Percentiles rank a stretch among this genome's conserved stretches.
These are phyloP conservation scores for Fusarium fujikuroi DNA, from an alignment of 2,329 filamentous ascomycete genomes.

Conservation along the genomic window DNA sequence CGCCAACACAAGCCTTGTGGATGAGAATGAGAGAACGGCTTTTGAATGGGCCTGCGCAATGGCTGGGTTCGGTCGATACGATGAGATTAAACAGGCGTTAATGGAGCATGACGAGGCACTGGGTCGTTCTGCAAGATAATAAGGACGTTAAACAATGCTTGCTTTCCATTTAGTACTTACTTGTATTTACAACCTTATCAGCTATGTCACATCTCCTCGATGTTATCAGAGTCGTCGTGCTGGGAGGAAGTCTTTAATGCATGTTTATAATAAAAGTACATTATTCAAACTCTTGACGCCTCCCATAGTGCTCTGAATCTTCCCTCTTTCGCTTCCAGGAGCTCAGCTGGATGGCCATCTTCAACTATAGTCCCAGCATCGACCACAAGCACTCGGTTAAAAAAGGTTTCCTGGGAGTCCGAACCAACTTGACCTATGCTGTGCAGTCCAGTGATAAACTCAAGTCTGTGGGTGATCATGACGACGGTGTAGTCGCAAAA, in stretches of 20 bases:
- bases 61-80: too few species aligned
- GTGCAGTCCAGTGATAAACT: neutral
- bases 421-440: neutral
- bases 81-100: neutral
- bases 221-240: too few species aligned
- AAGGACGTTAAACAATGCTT: neutral
- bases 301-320: neutral
- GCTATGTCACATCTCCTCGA: neutral
- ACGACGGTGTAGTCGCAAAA: neutral
- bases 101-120: neutral
- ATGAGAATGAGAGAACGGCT: fast-evolving
- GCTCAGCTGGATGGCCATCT: neutral
- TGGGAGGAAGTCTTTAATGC: too few species aligned
- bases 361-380: neutral
- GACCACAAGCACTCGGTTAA: neutral
- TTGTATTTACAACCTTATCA: neutral
- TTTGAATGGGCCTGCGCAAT: neutral
- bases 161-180: fast-evolving
- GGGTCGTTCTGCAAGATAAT: fast-evolving
- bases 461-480: neutral
- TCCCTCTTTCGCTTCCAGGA: neutral
- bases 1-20: neutral
- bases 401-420: neutral
- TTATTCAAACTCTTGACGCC: neutral
- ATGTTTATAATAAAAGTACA: too few species aligned